Evolutionary conservation across 129 eudicot genomes (phyloP).

Genomic region (Kitagawia praeruptora): DNA sequence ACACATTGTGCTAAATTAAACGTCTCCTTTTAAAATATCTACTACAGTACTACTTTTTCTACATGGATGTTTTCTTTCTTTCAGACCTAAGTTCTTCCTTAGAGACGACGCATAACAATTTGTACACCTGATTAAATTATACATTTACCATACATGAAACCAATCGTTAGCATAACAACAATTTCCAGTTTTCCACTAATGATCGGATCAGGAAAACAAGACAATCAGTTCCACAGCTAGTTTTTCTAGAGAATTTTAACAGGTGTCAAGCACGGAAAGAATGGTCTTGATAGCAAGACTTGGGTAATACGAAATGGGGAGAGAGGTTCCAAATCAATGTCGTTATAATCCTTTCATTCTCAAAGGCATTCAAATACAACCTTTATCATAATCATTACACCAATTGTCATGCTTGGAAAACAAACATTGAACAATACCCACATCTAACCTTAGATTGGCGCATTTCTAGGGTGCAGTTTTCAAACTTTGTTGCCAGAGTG

Average conservation of each 20-base stretch:
- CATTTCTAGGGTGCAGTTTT: neutral
- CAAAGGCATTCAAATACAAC: neutral
- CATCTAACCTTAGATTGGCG: neutral
- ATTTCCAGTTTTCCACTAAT: neutral
- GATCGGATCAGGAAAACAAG: neutral
- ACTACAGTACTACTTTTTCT: neutral
- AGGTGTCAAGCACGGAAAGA: neutral
- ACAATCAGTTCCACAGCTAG: neutral
- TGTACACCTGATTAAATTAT: neutral
- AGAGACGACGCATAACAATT: neutral
- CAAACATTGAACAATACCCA: neutral
- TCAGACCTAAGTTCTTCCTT: neutral
- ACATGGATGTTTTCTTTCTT: neutral
- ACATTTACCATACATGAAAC: no score
- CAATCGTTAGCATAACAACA: neutral
- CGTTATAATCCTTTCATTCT: neutral
- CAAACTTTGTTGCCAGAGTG: neutral
- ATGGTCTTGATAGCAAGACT: neutral
- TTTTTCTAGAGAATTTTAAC: neutral
- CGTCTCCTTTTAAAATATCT: no score
- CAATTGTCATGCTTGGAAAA: neutral
- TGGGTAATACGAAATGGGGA: neutral
- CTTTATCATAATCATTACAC: neutral
- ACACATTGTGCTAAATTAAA: neutral
- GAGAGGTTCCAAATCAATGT: neutral